phyloP scores from a whole-genome alignment of 768 basidiomycete genomes.

The Amanita jacksonii region DNA sequence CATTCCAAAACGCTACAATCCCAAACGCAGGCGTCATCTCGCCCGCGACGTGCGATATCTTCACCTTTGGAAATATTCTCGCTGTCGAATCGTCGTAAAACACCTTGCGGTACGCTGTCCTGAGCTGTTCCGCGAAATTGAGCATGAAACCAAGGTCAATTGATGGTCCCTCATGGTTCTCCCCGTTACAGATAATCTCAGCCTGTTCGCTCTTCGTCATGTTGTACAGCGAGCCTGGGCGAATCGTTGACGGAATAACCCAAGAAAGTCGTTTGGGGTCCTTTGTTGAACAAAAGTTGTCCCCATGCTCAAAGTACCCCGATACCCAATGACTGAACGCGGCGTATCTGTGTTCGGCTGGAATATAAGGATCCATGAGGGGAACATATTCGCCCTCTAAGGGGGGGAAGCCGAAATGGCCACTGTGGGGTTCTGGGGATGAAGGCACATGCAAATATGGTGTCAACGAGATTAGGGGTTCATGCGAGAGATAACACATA shows the following conservation, averaged over 20 bases:
- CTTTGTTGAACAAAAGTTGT: neutral
- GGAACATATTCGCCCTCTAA: neutral
- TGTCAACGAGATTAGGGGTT: too few species aligned
- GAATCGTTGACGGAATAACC: neutral
- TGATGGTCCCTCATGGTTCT: too few species aligned
- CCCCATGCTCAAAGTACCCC: neutral
- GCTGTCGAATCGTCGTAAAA: neutral
- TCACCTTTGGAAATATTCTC: neutral
- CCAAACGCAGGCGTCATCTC: neutral
- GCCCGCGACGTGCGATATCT: neutral
- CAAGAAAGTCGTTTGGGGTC: neutral
- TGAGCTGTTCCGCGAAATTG: neutral
- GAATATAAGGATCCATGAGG: neutral
- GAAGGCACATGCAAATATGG: too few species aligned
- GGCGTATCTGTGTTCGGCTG: neutral
- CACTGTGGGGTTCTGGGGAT: too few species aligned
- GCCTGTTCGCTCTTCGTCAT: slow-evolving; percentile 1
- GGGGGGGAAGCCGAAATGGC: too few species aligned
- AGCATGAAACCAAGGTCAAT: neutral
- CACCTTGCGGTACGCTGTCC: neutral
- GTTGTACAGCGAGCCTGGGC: neutral
- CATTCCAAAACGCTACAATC: neutral
- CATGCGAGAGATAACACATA: too few species aligned
- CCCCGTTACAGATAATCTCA: neutral
- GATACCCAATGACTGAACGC: neutral